Conservation (phyloP, 306 rosid species). For the Alnus glutinosa region DNA sequence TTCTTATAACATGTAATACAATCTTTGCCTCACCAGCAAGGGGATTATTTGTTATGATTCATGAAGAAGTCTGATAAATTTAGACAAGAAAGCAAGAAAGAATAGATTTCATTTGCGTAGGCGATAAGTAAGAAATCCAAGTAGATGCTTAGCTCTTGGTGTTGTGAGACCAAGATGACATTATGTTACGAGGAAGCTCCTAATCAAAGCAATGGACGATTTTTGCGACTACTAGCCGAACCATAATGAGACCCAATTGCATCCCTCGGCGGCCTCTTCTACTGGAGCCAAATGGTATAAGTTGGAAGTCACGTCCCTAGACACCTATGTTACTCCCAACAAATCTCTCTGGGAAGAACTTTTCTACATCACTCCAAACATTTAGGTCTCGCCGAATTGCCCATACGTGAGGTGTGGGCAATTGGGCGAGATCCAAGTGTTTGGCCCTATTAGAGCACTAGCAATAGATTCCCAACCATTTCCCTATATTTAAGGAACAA, state of each 20-base stretch:
- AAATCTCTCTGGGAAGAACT: conserved; percentile 11
- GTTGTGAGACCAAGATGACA: conserved; percentile 29
- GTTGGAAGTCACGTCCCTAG: conserved; percentile 2
- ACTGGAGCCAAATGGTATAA: conserved; percentile 12
- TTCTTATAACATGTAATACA: too few species aligned
- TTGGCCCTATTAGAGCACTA: too few species aligned
- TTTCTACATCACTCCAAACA: conserved; percentile 1
- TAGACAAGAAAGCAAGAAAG: neutral
- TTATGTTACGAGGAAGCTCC: conserved; percentile 33
- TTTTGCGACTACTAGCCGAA: conserved; percentile 32
- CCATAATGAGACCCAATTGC: conserved; percentile 24
- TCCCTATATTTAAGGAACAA: too few species aligned
- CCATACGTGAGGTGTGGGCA: too few species aligned
- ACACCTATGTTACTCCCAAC: neutral
- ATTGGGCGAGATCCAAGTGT: too few species aligned
- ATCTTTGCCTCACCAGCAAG: too few species aligned
- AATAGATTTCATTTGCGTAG: neutral
- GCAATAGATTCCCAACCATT: too few species aligned
- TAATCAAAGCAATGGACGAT: conserved; percentile 44
- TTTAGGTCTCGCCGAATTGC: conserved; percentile 17
- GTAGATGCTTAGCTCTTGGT: conserved; percentile 26
- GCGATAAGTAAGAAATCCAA: conserved; percentile 4
- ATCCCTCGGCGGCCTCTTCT: conserved; percentile 8
- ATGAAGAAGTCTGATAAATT: too few species aligned
- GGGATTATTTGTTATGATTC: too few species aligned